Evolutionary conservation across 2,329 filamentous ascomycete genomes (phyloP).

Genomic region (Pseudocercospora macadamiae): DNA sequence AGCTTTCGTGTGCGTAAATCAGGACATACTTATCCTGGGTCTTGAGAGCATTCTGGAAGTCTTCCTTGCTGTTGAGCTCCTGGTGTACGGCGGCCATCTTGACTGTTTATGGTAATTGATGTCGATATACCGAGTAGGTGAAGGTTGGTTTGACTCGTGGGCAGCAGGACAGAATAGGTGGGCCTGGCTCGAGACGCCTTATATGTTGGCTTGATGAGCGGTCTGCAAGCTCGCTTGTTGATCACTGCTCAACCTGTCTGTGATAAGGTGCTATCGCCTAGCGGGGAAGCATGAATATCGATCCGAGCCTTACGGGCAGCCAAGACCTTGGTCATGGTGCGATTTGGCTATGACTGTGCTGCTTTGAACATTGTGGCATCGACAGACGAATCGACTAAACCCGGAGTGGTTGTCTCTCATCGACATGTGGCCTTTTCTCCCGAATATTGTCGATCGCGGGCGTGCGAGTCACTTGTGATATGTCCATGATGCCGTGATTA

Average conservation of each 20-base stretch:
- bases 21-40: slow-evolving; percentile 1
- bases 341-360: neutral
- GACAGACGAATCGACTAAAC: too few species aligned
- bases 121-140: neutral
- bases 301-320: too few species aligned
- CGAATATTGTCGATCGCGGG: too few species aligned
- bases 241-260: neutral
- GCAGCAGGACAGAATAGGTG: neutral
- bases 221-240: neutral
- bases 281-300: neutral
- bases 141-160: neutral
- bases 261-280: neutral
- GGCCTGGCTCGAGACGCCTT: neutral
- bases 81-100: slow-evolving; percentile 4
- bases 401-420: too few species aligned
- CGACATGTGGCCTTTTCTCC: too few species aligned
- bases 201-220: neutral
- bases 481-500: neutral
- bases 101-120: neutral
- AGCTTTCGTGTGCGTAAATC: neutral
- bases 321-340: neutral
- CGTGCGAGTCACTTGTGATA: neutral
- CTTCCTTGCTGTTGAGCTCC: slow-evolving; percentile 1
- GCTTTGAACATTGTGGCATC: too few species aligned
- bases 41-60: slow-evolving; percentile 4